phyloP scores from a whole-genome alignment of 768 basidiomycete species.

The Baorangia bicolor region DNA sequence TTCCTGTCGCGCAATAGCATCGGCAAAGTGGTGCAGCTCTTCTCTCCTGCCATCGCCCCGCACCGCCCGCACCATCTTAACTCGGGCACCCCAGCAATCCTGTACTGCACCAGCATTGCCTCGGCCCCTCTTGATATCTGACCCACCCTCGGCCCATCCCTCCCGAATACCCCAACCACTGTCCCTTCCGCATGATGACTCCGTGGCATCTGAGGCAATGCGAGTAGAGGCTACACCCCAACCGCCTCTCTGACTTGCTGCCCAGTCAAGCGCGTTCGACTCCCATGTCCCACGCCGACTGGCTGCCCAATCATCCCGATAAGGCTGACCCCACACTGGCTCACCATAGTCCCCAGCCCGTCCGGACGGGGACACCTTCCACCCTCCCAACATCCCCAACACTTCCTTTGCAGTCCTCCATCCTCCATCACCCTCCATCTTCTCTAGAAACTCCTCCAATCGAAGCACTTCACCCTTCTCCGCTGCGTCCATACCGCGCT shows the following conservation, averaged over 20 bases:
- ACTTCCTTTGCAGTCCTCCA: slow-evolving; percentile 31
- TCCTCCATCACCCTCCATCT: slow-evolving; percentile 36
- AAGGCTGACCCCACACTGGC: slow-evolving; percentile 10
- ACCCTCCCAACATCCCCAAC: slow-evolving; percentile 29
- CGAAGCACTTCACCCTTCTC: slow-evolving; percentile 42
- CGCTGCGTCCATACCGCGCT: slow-evolving; percentile 46
- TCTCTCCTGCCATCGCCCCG: slow-evolving; percentile 1
- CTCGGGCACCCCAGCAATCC: slow-evolving; percentile 1
- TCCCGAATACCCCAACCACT: slow-evolving; percentile 20
- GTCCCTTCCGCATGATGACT: slow-evolving; percentile 12
- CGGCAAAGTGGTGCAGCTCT: slow-evolving; percentile 41
- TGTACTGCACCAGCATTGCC: not conserved
- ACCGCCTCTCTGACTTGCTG: slow-evolving; percentile 5
- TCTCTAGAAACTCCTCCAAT: slow-evolving; percentile 47
- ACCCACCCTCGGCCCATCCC: slow-evolving; percentile 11
- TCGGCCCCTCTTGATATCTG: not conserved
- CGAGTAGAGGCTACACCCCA: slow-evolving; percentile 11
- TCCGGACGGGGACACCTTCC: slow-evolving; percentile 11
- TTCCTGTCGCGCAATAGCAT: slow-evolving; percentile 42
- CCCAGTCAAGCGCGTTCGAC: not conserved
- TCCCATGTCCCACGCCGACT: slow-evolving; percentile 11
- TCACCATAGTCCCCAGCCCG: not conserved
- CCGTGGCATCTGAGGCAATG: slow-evolving; percentile 22
- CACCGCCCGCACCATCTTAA: not conserved
- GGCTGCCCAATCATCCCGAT: slow-evolving; percentile 7